A percentile compares a stretch with the other conserved stretches of the same genome.
Conservation (phyloP, 148 eudicot species). For the Arctostaphylos glauca region DNA sequence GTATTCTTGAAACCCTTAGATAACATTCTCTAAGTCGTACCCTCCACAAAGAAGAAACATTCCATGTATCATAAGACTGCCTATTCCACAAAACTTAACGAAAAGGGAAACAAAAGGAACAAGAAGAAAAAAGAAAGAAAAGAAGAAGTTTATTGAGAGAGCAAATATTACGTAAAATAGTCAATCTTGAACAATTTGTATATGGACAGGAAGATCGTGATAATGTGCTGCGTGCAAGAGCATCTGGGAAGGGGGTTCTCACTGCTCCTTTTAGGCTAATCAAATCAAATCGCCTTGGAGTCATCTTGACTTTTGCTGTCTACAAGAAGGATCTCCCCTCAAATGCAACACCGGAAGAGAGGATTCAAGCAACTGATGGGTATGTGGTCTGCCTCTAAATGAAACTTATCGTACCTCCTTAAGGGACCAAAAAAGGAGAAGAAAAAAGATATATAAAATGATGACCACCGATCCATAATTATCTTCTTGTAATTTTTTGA, state of each 20-base stretch:
- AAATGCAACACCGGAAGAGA: constrained; percentile 66
- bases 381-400: constrained; percentile 22
- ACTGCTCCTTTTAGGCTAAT: constrained; percentile 88
- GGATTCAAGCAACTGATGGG: constrained; percentile 82
- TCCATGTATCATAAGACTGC: neutral
- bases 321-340: constrained; percentile 80
- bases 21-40: neutral
- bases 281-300: constrained; percentile 91
- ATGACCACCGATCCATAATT: neutral
- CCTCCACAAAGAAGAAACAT: neutral
- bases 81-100: neutral
- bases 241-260: constrained; percentile 89
- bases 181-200: constrained; percentile 15
- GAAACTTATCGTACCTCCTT: neutral
- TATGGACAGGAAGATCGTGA: constrained; percentile 85
- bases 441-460: neutral
- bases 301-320: constrained; percentile 92
- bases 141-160: neutral
- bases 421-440: neutral
- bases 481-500: no score
- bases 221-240: constrained; percentile 93
- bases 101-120: neutral
- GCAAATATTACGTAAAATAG: neutral
- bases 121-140: neutral
- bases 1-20: neutral